Conservation (phyloP, 192 early-diverging fungal genomes). For the Coemansia sp. region DNA sequence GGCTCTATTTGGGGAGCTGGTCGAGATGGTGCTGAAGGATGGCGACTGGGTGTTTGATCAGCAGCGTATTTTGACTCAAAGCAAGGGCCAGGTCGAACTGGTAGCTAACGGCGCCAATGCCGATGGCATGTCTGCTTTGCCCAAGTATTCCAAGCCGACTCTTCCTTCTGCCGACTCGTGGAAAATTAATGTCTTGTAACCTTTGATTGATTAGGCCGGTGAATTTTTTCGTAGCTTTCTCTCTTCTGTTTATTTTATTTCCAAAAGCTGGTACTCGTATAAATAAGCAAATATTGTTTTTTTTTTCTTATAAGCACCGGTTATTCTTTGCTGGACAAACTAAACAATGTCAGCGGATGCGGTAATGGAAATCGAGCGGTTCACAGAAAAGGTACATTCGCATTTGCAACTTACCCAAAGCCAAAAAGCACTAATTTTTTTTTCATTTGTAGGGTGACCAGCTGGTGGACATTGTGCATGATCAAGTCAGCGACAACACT, state of each 20-base stretch:
- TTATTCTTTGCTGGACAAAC: too few species aligned
- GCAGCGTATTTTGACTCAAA: conserved; percentile 32
- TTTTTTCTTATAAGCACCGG: too few species aligned
- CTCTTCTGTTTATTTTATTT: too few species aligned
- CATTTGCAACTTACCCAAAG: background rate
- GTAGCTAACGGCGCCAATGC: conserved; percentile 24
- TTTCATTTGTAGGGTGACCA: conserved; percentile 36
- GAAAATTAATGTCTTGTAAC: conserved; percentile 15
- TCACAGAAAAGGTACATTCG: conserved; percentile 22
- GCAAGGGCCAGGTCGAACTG: conserved; percentile 21
- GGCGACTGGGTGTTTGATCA: conserved; percentile 56
- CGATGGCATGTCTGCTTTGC: conserved; percentile 20
- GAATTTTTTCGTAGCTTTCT: too few species aligned
- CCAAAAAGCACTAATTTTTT: too few species aligned
- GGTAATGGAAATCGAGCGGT: conserved; percentile 26
- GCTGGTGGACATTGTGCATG: conserved; percentile 41
- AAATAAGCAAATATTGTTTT: too few species aligned
- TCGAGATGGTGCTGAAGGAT: conserved; percentile 40
- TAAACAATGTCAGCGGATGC: conserved; percentile 7
- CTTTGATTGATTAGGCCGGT: too few species aligned
- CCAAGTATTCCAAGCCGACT: conserved; percentile 24
- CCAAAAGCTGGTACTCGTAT: too few species aligned
- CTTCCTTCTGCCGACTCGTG: conserved; percentile 16
- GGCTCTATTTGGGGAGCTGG: conserved; percentile 44
- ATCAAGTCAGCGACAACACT: conserved; percentile 41